phyloP scores from a whole-genome alignment of 108 stramenopile species.

The Mediolabrus comicus region DNA sequence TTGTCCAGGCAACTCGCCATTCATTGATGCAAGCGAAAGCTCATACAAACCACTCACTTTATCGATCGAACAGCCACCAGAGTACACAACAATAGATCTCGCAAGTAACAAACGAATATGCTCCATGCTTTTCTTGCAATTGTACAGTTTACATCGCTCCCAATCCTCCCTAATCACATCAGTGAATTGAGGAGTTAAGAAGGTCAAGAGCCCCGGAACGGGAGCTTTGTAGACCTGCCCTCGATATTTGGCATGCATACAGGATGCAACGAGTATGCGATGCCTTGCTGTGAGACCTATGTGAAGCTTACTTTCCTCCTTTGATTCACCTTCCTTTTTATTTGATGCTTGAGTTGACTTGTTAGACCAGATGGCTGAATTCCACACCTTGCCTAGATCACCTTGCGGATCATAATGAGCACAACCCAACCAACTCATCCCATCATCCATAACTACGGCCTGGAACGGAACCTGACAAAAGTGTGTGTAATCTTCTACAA shows the following conservation, averaged over 20 bases:
- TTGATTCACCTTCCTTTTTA: conserved; percentile 22
- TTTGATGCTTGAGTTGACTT: conserved; percentile 1
- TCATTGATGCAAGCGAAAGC: conserved; percentile 56
- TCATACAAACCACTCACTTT: conserved; percentile 32
- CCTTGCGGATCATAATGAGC: conserved; percentile 70
- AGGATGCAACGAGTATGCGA: conserved; percentile 65
- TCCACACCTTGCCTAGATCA: conserved; percentile 62
- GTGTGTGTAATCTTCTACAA: conserved; percentile 75
- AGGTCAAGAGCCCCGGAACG: conserved; percentile 59
- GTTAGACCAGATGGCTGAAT: conserved; percentile 64
- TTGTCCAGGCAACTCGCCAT: conserved; percentile 46
- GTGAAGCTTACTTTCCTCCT: conserved; percentile 45
- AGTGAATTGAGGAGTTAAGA: conserved; percentile 73
- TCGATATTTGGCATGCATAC: conserved; percentile 35
- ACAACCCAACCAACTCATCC: conserved; percentile 74
- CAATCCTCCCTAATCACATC: conserved; percentile 80
- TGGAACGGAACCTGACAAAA: conserved; percentile 83
- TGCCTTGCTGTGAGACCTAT: conserved; percentile 84
- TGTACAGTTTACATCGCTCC: conserved; percentile 67
- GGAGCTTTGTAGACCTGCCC: conserved; percentile 46
- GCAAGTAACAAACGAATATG: conserved; percentile 73
- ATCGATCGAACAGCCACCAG: conserved; percentile 13
- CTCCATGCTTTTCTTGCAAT: conserved; percentile 67
- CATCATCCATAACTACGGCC: conserved; percentile 75
- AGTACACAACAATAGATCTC: conserved; percentile 69